Conservation (phyloP, 441 rosid species). For the Eutrema salsugineum region DNA sequence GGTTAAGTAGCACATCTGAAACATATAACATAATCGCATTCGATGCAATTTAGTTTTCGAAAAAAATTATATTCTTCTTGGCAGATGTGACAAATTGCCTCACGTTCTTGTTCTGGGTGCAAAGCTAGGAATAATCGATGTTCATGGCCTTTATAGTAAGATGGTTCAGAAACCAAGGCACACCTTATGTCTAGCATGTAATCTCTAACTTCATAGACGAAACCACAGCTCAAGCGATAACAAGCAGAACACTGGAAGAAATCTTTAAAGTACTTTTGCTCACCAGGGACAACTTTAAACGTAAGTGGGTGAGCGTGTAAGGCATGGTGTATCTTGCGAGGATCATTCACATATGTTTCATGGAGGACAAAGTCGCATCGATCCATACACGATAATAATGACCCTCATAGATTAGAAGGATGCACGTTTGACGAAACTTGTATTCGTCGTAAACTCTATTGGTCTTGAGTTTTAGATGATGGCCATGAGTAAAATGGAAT, state of each 20-base stretch:
- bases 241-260: too few species aligned
- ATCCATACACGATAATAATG: background rate
- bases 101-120: too few species aligned
- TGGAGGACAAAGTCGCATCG: slow-evolving; percentile 1
- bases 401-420: background rate
- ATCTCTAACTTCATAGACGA: too few species aligned
- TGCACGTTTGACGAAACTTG: background rate
- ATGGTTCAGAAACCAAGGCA: background rate
- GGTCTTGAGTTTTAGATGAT: background rate
- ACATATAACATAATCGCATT: too few species aligned
- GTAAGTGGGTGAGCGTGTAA: background rate
- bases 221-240: too few species aligned
- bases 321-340: background rate
- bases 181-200: background rate
- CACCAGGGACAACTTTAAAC: background rate
- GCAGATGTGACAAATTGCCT: background rate
- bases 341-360: background rate
- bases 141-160: background rate
- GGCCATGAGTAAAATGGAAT: slow-evolving; percentile 16
- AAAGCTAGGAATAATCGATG: too few species aligned
- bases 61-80: background rate
- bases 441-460: background rate
- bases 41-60: background rate
- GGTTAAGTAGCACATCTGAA: too few species aligned
- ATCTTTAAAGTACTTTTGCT: background rate